A percentile compares a stretch with the other conserved stretches of the same genome.
phyloP scores from a whole-genome alignment of 495 filamentous ascomycete genomes.

The Cudoniella acicularis region DNA sequence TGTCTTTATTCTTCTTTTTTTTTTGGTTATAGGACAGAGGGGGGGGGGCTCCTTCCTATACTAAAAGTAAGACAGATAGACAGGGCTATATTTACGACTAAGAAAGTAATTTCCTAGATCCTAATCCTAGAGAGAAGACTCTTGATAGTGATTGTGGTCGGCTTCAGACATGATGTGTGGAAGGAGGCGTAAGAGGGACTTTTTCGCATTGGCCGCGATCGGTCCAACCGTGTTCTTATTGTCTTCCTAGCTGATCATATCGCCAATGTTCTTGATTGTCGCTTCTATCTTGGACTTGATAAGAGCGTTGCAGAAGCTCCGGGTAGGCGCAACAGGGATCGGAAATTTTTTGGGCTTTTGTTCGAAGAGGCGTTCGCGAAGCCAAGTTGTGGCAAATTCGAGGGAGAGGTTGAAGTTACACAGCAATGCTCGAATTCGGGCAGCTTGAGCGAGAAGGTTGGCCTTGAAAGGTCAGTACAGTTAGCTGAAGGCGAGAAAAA shows the following conservation, averaged over 20 bases:
- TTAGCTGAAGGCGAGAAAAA: too few species aligned
- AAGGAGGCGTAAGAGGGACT: conserved; percentile 12
- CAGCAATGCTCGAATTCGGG: conserved; percentile 8
- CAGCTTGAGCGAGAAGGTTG: conserved; percentile 7
- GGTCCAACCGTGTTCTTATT: conserved; percentile 2
- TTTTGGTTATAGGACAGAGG: too few species aligned
- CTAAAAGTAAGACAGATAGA: too few species aligned
- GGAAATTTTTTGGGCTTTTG: background rate
- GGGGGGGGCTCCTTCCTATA: too few species aligned
- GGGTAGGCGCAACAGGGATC: conserved; percentile 6
- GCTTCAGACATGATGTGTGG: conserved; percentile 8
- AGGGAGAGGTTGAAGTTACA: conserved; percentile 1
- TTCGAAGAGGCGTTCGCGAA: background rate
- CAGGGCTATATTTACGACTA: too few species aligned
- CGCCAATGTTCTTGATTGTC: conserved; percentile 5
- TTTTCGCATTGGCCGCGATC: conserved; percentile 6
- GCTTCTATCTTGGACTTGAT: conserved; percentile 5
- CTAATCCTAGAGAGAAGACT: too few species aligned
- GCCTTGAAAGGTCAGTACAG: too few species aligned
- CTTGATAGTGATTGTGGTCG: background rate
- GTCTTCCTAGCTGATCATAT: conserved; percentile 7
- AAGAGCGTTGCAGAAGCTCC: conserved; percentile 1
- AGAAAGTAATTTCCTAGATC: too few species aligned
- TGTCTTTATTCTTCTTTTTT: too few species aligned
- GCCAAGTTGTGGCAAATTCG: conserved; percentile 6